Base-by-base conservation (phyloP, 1,139 yeast genomes). In the Debaryomycetaceae sp. region DNA sequence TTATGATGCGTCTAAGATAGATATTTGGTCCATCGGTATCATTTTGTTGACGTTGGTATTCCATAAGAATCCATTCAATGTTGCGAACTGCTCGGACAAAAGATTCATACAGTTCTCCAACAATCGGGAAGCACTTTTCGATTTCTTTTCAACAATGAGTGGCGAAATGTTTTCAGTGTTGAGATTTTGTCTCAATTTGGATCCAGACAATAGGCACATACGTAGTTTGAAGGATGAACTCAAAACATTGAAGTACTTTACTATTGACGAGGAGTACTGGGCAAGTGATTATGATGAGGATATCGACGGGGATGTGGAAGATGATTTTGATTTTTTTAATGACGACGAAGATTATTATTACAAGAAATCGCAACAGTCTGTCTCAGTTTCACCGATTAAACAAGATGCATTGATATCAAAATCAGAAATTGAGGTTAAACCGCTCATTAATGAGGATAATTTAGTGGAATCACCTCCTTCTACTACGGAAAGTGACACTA, bases 11-110 rank as follows among this genome's bases (percentile, higher is more conserved):
- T 82, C 86, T 24, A 87, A 87, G 64, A 87, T 87, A 42, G 99
- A 93, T 66, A 75, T 91, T 46, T 93, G 99, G 99, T 85, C 97
- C 1, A 69, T 88, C 49, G 99, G 98, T 22, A 84, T 91, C 52
- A 87, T 90, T 46, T 73, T 93, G 49, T 71, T 93, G 56, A 91
- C 95, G 54, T 75, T 89, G 48, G 86, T 93, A 30, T 93, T 91
- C 70, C 95, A 88, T 45, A 86, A 91, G 59, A 88, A 89, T 62
- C 98, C 98, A 2, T 93, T 93, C 63, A 78, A 75, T 51, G 84
- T 85, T 13, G 98, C 98, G 4, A 83, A 85, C 57, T 83, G 84
- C 55, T 78, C 86, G 30, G 99, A 93, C 65, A 89, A 88, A 60
- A 71, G 95, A 45, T 93, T 90, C 63, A 69, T 87, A 55, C 95